Percentiles rank a stretch among this genome's conserved stretches.
phyloP scores from a whole-genome alignment of 306 rosid species.

The Ormosia semicastrata region DNA sequence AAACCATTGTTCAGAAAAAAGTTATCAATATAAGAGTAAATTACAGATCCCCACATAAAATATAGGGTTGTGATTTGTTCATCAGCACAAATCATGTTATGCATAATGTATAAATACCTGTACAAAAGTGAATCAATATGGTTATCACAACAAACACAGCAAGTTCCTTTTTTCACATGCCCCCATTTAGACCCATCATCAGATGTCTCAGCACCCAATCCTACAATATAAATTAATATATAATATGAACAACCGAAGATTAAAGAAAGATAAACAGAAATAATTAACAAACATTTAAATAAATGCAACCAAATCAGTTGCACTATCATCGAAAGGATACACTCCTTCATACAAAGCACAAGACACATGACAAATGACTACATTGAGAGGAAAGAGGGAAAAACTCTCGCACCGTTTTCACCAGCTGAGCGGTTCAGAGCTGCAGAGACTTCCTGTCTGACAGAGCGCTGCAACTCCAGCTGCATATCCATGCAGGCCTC shows the following conservation, averaged over 20 bases:
- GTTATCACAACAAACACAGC: slow-evolving; percentile 97
- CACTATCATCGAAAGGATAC: slow-evolving; percentile 6
- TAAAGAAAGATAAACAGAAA: neutral
- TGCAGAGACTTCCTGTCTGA: slow-evolving; percentile 98
- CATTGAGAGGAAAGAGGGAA: neutral
- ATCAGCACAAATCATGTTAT: neutral
- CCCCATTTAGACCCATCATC: slow-evolving; percentile 97
- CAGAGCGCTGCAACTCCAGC: slow-evolving; percentile 98
- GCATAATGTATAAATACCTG: slow-evolving; percentile 56
- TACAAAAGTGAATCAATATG: slow-evolving; percentile 97
- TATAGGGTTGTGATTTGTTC: neutral
- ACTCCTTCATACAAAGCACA: slow-evolving; percentile 14
- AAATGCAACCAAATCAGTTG: neutral
- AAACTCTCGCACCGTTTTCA: slow-evolving; percentile 58
- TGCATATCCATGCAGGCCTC: slow-evolving; percentile 99
- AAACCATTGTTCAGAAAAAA: neutral
- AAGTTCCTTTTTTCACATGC: slow-evolving; percentile 96
- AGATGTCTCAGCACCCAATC: slow-evolving; percentile 77
- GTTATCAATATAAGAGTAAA: neutral
- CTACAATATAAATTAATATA: slow-evolving; percentile 41
- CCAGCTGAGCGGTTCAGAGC: slow-evolving; percentile 88
- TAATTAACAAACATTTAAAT: neutral
- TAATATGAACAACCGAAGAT: neutral
- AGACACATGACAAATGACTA: neutral
- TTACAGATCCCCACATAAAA: neutral